Evolutionary conservation across 208 protist species (phyloP).

Genomic region (Crithidia thermophila): DNA sequence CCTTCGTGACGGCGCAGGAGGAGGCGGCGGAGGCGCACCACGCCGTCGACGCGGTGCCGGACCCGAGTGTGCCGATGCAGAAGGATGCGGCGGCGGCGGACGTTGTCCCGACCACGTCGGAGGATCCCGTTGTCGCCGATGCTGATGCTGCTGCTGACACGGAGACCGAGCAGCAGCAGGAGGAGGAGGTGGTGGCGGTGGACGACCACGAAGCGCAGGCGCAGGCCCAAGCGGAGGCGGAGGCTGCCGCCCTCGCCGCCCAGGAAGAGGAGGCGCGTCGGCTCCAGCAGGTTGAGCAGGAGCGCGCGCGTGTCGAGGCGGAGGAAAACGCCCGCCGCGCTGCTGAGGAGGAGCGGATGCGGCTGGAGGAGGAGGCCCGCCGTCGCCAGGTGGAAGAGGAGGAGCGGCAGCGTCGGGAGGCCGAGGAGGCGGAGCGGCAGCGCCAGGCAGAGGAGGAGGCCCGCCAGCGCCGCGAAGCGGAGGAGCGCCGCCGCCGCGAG

Average conservation of each 20-base stretch:
- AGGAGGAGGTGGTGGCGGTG: not conserved
- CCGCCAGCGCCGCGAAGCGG: slow-evolving; percentile 5
- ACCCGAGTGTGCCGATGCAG: not conserved
- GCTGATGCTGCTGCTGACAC: not conserved
- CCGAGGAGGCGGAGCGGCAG: slow-evolving; percentile 2
- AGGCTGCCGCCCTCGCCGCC: not conserved
- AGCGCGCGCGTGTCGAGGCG: too few relatives aligned
- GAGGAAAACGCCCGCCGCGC: too few relatives aligned
- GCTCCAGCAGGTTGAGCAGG: not conserved
- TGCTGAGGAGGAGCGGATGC: not conserved
- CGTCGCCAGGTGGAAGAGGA: not conserved
- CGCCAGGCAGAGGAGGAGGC: slow-evolving; percentile 15
- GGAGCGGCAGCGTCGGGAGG: not conserved
- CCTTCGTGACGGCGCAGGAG: slow-evolving; percentile 22
- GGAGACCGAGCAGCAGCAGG: not conserved
- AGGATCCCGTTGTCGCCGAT: not conserved
- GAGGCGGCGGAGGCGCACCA: slow-evolving; percentile 1
- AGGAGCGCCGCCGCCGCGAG: slow-evolving; percentile 3
- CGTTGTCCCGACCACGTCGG: not conserved
- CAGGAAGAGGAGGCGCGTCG: not conserved
- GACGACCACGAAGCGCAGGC: not conserved
- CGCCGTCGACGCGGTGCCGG: not conserved
- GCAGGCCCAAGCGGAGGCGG: not conserved
- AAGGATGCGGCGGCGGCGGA: not conserved
- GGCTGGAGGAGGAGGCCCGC: not conserved